A percentile compares a stretch with the other conserved stretches of the same genome.
phyloP scores from a whole-genome alignment of 345 rosid species.

The Bruguiera parviflora region DNA sequence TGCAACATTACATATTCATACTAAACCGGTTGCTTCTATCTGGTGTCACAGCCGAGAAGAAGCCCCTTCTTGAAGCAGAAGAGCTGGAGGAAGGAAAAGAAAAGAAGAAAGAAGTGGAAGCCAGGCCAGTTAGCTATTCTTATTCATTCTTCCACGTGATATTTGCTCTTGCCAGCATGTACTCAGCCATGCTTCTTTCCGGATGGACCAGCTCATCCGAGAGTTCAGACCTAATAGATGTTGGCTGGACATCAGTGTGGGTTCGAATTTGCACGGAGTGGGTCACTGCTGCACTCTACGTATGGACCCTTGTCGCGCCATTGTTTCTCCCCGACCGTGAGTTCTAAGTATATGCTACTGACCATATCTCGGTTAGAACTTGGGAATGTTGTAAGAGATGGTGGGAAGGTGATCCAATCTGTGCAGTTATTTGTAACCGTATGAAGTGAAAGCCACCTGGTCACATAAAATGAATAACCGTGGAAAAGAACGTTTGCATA shows the following conservation, averaged over 20 bases:
- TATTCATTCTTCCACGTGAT: slow-evolving; percentile 89
- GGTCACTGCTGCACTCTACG: slow-evolving; percentile 70
- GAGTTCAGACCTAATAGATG: slow-evolving; percentile 70
- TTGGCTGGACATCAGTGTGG: slow-evolving; percentile 99
- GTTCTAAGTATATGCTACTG: slow-evolving; percentile 27
- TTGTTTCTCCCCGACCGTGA: slow-evolving; percentile 59
- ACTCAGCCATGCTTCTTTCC: slow-evolving; percentile 93
- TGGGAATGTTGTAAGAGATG: too few relatives aligned
- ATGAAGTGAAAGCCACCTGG: too few relatives aligned
- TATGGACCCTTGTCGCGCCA: slow-evolving; percentile 75
- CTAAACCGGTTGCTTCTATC: background rate
- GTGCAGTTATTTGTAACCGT: too few relatives aligned
- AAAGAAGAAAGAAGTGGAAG: slow-evolving; percentile 49
- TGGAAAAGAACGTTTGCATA: too few relatives aligned
- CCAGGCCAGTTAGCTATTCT: slow-evolving; percentile 74
- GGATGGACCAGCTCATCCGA: slow-evolving; percentile 87
- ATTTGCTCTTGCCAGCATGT: slow-evolving; percentile 96
- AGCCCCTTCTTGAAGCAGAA: slow-evolving; percentile 59
- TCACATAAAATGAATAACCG: too few relatives aligned
- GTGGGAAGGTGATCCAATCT: too few relatives aligned
- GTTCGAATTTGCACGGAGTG: slow-evolving; percentile 86
- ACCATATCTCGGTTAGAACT: too few relatives aligned
- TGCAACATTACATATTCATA: background rate
- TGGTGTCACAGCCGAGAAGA: slow-evolving; percentile 48
- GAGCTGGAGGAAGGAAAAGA: slow-evolving; percentile 68